phyloP scores from a whole-genome alignment of 352 stramenopile genomes.

The Phytophthora meadii region DNA sequence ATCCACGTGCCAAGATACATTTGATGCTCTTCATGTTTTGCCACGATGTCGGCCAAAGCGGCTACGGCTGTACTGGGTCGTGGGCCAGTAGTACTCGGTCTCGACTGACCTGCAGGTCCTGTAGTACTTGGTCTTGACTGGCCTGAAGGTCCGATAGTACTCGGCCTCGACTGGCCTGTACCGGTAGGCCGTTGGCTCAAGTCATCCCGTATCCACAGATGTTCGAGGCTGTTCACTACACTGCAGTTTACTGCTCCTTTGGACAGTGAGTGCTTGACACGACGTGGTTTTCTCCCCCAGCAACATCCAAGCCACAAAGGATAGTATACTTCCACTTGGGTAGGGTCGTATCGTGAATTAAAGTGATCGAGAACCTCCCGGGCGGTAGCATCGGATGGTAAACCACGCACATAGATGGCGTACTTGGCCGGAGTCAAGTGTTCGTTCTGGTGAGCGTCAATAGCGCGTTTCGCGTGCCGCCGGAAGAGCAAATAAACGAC shows the following conservation, averaged over 20 bases:
- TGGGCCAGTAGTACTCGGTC: background rate
- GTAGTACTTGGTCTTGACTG: conserved; percentile 5
- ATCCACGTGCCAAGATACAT: conserved; percentile 89
- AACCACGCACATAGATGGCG: conserved; percentile 73
- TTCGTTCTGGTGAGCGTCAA: conserved; percentile 74
- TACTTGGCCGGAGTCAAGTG: conserved; percentile 87
- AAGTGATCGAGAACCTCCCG: conserved; percentile 82
- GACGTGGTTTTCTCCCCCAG: conserved; percentile 56
- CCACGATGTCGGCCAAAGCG: conserved; percentile 4
- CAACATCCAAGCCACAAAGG: conserved; percentile 73
- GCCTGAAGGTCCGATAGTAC: background rate
- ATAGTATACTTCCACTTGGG: conserved; percentile 64
- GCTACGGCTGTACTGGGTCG: background rate
- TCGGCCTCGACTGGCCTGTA: background rate
- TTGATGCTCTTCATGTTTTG: conserved; percentile 24
- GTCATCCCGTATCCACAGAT: conserved; percentile 46
- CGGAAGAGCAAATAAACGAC: conserved; percentile 71
- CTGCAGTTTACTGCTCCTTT: conserved; percentile 49
- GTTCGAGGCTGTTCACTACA: conserved; percentile 72
- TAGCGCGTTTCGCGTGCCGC: conserved; percentile 45
- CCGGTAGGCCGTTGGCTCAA: background rate
- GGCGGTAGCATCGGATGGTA: conserved; percentile 71
- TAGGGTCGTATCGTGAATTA: conserved; percentile 75
- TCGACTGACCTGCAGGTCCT: background rate
- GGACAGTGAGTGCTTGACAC: conserved; percentile 55